phyloP scores from a whole-genome alignment of 78 protist genomes.

The Fonticula alba region DNA sequence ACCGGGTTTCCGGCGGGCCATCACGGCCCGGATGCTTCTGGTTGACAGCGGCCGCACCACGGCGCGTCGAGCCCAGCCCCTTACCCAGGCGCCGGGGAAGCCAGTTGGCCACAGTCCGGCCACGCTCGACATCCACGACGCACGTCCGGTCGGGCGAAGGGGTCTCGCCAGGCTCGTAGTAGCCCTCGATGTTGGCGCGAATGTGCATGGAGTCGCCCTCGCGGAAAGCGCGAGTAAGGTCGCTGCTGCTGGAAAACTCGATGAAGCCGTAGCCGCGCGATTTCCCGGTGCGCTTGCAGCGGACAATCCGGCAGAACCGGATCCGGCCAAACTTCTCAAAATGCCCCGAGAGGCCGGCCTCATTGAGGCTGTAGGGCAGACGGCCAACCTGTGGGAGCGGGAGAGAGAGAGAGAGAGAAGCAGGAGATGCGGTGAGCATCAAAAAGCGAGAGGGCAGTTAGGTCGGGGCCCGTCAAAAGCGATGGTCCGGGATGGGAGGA shows the following conservation, averaged over 20 bases:
- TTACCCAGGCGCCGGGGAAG: conserved; percentile 60
- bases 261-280: conserved; percentile 72
- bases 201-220: no score
- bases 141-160: no score
- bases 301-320: conserved; percentile 19
- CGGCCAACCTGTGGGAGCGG: background rate
- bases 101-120: conserved; percentile 66
- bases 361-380: conserved; percentile 39
- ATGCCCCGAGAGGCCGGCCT: conserved; percentile 35
- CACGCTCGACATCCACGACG: conserved; percentile 74
- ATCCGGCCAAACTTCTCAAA: conserved; percentile 52
- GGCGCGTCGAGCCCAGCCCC: no score
- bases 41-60: no score
- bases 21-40: no score
- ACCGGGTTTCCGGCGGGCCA: no score
- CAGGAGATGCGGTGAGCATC: conserved; percentile 1
- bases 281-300: conserved; percentile 27
- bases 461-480: background rate
- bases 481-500: background rate
- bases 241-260: no score
- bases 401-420: background rate
- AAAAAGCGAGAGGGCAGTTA: background rate
- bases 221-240: no score
- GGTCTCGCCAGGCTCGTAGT: no score
- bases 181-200: no score